Base-by-base conservation (phyloP, 495 filamentous ascomycete species). In the Monascus purpureus region DNA sequence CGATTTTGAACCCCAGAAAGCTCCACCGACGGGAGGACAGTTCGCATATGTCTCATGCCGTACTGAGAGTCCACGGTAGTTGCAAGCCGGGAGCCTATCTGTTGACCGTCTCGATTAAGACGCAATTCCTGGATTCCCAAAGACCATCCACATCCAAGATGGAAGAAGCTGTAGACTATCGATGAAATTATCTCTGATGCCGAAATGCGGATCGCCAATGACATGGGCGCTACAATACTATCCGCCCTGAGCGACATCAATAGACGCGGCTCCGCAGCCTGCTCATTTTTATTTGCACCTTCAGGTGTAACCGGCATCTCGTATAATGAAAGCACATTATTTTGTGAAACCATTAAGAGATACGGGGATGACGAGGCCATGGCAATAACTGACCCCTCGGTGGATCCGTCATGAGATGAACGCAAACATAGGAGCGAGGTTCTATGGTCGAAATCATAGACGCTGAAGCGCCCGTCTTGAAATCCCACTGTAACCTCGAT, bases 61-160 rank as follows among this genome's bases (percentile, higher is more conserved):
- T 59, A 54, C 33, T 61, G 61, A 1, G 50, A 55, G 36, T 63
- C 56, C 23, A 62, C 56, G 13, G 61, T 65, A 17, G 53, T 63
- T 11, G 59, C 61, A 33, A 82, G 50, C 17, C 75, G 64, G 8
- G 75, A 72, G 15, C 58, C 57, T 19, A 68, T 45, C 25, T 77
- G 64, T 17, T 63, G 50, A 5, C 73, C 75, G 22, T 45, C 49
- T 37, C 41, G 57, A 29, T 55, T 50, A 15, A 93, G 65, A 15
- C 77, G 75, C 14, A 94, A 50, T 49, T 95, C 88, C 56, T 97
- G 90, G 13, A 95, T 72, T 1, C 85, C 87, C 7, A 93, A 65
- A 6, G 82, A 82, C 84, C 86, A 97, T 12, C 85, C 85, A 30
- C 57, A 60, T 14, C 61, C 56, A 38, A 61, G 47, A n/a, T 60